Evolutionary conservation across 2,329 filamentous ascomycete species (phyloP).

Genomic region (Neonectria punicea): DNA sequence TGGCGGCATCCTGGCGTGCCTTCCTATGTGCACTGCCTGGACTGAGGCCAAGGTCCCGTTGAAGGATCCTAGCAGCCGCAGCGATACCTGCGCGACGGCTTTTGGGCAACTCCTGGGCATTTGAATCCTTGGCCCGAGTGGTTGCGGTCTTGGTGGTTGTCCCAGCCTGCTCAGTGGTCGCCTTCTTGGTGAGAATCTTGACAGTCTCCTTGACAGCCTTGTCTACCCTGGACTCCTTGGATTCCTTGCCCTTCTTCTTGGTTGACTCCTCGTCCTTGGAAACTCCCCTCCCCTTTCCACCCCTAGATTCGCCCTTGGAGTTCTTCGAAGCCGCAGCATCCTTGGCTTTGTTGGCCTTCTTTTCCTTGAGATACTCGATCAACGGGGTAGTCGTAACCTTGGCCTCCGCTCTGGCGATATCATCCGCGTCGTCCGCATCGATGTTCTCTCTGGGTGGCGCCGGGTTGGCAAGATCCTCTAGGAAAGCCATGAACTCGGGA

Average conservation of each 20-base stretch:
- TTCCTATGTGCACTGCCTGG: conserved; percentile 71
- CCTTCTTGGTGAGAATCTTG: conserved; percentile 71
- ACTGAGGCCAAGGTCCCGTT: conserved; percentile 73
- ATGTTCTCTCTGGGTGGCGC: conserved; percentile 55
- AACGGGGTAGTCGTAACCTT: conserved; percentile 86
- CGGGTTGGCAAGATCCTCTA: conserved; percentile 85
- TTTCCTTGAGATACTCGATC: conserved; percentile 90
- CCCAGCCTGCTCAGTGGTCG: conserved; percentile 59
- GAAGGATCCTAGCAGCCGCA: conserved; percentile 71
- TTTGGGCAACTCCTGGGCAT: conserved; percentile 57
- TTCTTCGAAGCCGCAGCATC: conserved; percentile 56
- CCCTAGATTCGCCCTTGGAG: conserved; percentile 67
- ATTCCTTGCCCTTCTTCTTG: conserved; percentile 71
- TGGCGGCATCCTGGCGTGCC: conserved; percentile 67
- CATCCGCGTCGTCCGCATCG: conserved; percentile 56
- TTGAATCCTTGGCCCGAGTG: conserved; percentile 46
- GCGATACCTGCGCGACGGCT: conserved; percentile 70
- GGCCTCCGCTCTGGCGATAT: conserved; percentile 58
- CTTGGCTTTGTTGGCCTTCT: conserved; percentile 80
- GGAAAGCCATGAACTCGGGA: conserved; percentile 92
- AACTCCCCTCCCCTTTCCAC: conserved; percentile 58
- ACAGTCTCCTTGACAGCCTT: conserved; percentile 67
- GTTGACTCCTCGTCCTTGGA: conserved; percentile 60
- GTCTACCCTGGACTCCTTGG: conserved; percentile 63
- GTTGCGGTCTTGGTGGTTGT: conserved; percentile 58